These are phyloP conservation scores for Paramecium octaurelia DNA, from an alignment of 73 alveolate genomes.

Conservation along the genomic window DNA sequence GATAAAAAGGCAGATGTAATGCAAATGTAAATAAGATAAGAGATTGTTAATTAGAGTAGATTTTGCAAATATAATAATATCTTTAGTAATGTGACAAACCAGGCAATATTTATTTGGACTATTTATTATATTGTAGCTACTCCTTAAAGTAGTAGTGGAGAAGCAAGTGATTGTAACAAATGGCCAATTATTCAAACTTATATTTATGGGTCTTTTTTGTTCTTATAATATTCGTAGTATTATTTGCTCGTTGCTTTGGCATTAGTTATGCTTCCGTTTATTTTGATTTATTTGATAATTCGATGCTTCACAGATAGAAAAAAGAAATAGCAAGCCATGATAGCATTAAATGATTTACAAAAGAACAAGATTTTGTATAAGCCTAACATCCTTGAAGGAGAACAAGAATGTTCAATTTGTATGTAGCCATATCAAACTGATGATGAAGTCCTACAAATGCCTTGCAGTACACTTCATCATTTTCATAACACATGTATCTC, in stretches of 20 bases:
- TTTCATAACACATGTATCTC: conserved; percentile 10
- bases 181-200: conserved; percentile 7
- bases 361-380: neutral
- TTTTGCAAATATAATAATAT: neutral
- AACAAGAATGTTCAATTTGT: conserved; percentile 33
- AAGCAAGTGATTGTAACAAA: neutral
- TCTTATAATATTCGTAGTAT: neutral
- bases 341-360: neutral
- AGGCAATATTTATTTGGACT: conserved; percentile 16
- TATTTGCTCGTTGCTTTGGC: neutral
- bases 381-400: conserved; percentile 16
- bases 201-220: neutral
- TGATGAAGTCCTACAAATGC: conserved; percentile 6
- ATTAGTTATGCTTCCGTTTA: neutral
- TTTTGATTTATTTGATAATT: neutral
- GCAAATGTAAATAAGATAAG: neutral
- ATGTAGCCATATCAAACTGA: neutral
- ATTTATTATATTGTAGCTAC: neutral
- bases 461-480: conserved; percentile 31
- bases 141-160: neutral
- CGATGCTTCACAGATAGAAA: neutral
- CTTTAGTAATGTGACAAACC: neutral
- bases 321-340: neutral
- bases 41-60: neutral
- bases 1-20: conserved; percentile 7